phyloP scores from a whole-genome alignment of 257 asterid species.

The Nicotiana sylvestris region DNA sequence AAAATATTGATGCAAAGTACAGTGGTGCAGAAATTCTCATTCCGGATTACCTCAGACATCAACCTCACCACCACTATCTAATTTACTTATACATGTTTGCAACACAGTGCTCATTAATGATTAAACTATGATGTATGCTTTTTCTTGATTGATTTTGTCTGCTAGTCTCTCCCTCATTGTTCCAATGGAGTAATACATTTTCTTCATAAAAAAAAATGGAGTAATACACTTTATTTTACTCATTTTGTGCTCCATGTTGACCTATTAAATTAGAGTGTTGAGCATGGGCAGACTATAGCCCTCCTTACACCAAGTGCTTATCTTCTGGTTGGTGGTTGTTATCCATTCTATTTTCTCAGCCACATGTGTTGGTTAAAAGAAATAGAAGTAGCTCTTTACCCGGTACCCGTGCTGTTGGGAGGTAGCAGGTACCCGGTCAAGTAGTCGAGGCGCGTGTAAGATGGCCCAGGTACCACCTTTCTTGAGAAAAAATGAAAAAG shows the following conservation, averaged over 20 bases:
- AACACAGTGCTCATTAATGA: neutral
- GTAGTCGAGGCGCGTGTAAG: neutral
- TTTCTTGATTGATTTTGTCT: neutral
- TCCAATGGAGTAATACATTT: neutral
- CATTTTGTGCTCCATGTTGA: neutral
- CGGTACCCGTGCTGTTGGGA: neutral
- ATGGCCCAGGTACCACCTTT: neutral
- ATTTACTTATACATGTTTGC: neutral
- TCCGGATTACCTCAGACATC: neutral
- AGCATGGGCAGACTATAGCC: neutral
- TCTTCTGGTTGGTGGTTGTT: neutral
- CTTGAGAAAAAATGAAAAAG: neutral
- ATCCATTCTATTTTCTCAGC: neutral
- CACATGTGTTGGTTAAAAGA: neutral
- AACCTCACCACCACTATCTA: neutral
- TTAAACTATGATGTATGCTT: neutral
- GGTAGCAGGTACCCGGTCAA: neutral
- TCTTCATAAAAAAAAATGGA: neutral
- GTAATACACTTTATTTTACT: neutral
- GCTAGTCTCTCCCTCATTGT: neutral
- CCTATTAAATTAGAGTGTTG: neutral
- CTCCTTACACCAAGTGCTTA: neutral
- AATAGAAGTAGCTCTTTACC: neutral
- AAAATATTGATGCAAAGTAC: neutral
- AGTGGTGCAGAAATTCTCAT: neutral